Percentiles rank a stretch among this genome's conserved stretches.
These are phyloP conservation scores for Yamagishiella unicocca DNA, from an alignment of 139 green algal genomes.

Conservation along the genomic window DNA sequence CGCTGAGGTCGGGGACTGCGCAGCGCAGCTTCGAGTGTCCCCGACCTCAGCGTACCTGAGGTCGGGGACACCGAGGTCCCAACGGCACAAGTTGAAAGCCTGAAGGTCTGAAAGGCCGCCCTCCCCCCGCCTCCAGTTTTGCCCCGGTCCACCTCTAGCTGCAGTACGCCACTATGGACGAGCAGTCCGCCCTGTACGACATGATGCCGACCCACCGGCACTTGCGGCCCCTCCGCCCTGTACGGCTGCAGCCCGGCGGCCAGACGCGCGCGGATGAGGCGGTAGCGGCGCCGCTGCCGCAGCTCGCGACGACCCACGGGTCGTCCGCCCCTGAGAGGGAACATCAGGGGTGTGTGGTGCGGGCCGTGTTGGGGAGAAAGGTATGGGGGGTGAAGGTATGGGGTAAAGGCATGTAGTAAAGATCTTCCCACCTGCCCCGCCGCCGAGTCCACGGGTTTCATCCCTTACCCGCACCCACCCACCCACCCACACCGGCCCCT, in stretches of 20 bases:
- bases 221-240: too few relatives aligned
- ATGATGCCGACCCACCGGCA: background rate
- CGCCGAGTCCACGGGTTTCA: background rate
- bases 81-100: background rate
- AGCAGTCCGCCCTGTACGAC: background rate
- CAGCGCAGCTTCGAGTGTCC: too few relatives aligned
- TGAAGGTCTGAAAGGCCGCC: background rate
- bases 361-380: background rate
- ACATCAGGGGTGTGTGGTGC: background rate
- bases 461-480: background rate
- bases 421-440: background rate
- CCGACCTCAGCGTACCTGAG: too few relatives aligned
- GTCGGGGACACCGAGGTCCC: background rate
- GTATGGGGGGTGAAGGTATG: background rate
- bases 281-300: conserved; percentile 24
- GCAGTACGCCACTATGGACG: background rate
- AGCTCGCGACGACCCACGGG: conserved; percentile 40
- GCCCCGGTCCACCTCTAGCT: background rate
- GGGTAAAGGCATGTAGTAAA: too few relatives aligned
- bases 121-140: background rate
- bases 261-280: conserved; percentile 41
- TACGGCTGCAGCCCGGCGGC: conserved; percentile 36
- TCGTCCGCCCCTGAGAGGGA: conserved; percentile 31
- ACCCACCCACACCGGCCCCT: background rate
- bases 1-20: too few relatives aligned